Percentiles rank a stretch among this genome's conserved stretches.
These are phyloP conservation scores for Boletus sp. DNA, from an alignment of 768 basidiomycete genomes.

Conservation along the genomic window DNA sequence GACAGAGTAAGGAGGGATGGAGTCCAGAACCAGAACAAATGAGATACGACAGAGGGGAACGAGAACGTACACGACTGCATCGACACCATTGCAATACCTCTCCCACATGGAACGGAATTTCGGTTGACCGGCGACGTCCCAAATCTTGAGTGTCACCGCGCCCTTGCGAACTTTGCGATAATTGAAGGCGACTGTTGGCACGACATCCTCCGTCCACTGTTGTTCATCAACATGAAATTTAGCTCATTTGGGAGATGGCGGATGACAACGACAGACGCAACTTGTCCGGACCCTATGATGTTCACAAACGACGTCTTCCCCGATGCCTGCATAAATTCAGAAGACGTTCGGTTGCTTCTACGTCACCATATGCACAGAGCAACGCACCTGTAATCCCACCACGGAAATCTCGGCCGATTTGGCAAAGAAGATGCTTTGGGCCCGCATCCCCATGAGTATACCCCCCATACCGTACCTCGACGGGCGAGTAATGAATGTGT, in stretches of 20 bases:
- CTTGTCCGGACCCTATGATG: slow-evolving; percentile 85
- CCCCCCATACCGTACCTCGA: background rate
- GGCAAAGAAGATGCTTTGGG: slow-evolving; percentile 73
- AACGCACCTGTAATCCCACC: slow-evolving; percentile 78
- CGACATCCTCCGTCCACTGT: slow-evolving; percentile 96
- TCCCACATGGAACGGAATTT: slow-evolving; percentile 97
- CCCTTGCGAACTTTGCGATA: slow-evolving; percentile 86
- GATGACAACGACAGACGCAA: slow-evolving; percentile 4
- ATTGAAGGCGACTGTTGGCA: slow-evolving; percentile 93
- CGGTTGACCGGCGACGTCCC: slow-evolving; percentile 95
- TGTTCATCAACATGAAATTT: background rate
- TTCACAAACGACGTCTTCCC: slow-evolving; percentile 96
- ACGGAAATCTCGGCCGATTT: slow-evolving; percentile 87
- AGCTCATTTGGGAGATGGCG: background rate
- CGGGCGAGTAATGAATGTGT: background rate
- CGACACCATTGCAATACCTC: slow-evolving; percentile 88
- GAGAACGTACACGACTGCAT: slow-evolving; percentile 78
- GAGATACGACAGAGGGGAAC: background rate
- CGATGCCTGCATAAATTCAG: slow-evolving; percentile 58
- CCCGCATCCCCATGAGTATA: background rate
- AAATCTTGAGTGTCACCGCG: slow-evolving; percentile 88
- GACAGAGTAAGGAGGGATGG: background rate
- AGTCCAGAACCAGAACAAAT: background rate
- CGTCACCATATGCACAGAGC: background rate
- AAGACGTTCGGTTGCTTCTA: background rate